These are phyloP conservation scores for Rhodamnia argentea DNA, from an alignment of 345 rosid genomes.

Conservation along the genomic window DNA sequence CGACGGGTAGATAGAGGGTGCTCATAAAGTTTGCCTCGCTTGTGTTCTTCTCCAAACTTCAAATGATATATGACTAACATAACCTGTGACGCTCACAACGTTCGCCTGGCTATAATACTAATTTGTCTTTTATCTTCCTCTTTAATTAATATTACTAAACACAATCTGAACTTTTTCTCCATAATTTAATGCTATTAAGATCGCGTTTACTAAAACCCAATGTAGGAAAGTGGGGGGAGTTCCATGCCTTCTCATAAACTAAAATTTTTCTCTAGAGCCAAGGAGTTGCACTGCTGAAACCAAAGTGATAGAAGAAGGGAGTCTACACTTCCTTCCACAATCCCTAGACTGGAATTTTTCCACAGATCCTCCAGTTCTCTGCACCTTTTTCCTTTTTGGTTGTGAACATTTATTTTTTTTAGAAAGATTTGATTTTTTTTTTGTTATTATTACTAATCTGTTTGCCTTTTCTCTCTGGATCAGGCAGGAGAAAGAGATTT, in stretches of 20 bases:
- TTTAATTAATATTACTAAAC: neutral
- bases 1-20: neutral
- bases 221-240: neutral
- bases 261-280: neutral
- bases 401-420: neutral
- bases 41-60: neutral
- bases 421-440: neutral
- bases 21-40: neutral
- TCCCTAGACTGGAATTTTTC: neutral
- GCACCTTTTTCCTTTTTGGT: neutral
- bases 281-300: neutral
- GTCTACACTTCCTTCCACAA: neutral
- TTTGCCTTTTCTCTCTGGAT: neutral
- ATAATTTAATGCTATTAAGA: neutral
- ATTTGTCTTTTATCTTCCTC: neutral
- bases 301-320: neutral
- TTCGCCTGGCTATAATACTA: neutral
- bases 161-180: neutral
- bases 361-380: neutral
- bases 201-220: neutral
- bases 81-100: neutral
- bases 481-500: neutral
- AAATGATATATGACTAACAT: neutral
- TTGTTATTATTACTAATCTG: neutral
- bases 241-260: neutral